phyloP scores from a whole-genome alignment of 345 rosid species.

The Psidium guajava region DNA sequence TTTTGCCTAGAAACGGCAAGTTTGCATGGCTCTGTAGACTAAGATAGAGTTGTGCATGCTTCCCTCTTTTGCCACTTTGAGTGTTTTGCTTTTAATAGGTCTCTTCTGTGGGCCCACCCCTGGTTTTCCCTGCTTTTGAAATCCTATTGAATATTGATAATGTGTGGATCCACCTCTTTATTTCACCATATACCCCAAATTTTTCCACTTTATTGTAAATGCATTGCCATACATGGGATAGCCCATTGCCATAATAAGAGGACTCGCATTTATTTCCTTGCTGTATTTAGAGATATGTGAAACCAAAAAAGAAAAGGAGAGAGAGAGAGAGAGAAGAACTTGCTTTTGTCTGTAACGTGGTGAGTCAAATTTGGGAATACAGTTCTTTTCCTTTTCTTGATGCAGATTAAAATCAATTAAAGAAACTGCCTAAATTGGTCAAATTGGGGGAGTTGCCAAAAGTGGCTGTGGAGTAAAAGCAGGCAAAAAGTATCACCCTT shows the following conservation, averaged over 20 bases:
- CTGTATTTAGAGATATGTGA: too few species aligned
- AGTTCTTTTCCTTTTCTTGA: neutral
- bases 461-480: neutral
- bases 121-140: neutral
- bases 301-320: too few species aligned
- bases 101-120: neutral
- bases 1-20: slow-evolving; percentile 34
- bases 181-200: neutral
- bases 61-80: slow-evolving; percentile 7
- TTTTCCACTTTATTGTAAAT: slow-evolving; percentile 16
- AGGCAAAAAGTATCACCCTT: neutral
- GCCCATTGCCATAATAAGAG: neutral
- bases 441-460: neutral
- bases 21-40: slow-evolving; percentile 44
- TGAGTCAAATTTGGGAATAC: neutral
- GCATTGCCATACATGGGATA: slow-evolving; percentile 6
- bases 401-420: neutral
- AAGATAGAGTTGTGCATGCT: slow-evolving; percentile 12
- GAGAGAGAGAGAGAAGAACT: neutral
- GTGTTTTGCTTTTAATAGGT: neutral
- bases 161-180: neutral
- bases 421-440: neutral
- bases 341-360: neutral
- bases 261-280: neutral
- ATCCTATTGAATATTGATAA: neutral